Evolutionary conservation across 2,329 filamentous ascomycete genomes (phyloP), one percentile per base, ranked within the genome.

Genomic region (Bipolaris zeicola): DNA sequence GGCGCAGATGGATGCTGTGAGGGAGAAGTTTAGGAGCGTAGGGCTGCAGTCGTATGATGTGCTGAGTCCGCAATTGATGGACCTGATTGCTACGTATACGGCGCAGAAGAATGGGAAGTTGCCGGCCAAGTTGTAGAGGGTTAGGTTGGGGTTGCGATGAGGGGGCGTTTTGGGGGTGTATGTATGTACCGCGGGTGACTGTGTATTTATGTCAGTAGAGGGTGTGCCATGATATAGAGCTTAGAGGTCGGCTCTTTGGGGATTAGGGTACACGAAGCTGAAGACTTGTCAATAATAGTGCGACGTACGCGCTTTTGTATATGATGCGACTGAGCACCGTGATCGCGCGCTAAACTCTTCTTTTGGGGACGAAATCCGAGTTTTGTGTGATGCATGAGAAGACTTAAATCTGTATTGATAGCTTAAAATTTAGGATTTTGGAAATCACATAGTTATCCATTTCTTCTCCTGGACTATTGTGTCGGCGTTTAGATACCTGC

Each of bases 11-110:
- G 81, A 79, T 46, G 81, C 78, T 16, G 82, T 89, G 3, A 79
- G 87, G 39, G 62, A 57, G 2, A 82, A 79, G 71, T 80, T 89
- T 56, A 81, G 79, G 75, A 66, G 70, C 1, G 63, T 83, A 16
- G 87, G 87, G 0, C 74, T 90, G 47, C 78, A 87, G 76, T 79
- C 83, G 1, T 90, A 89, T 70, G 87, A 90, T 72, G 80, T 80
- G 16, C 76, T 90, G 43, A 85, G 81, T 5, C 87, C 87, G 16
- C 58, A 79, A 3, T 74, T 90, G 67, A 89, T 89, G 87, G 87
- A 89, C 60, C 43, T 66, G 33, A 70, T 72, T 42, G 68, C 69
- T 7, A 81, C 83, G 1, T 86, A 77, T 69, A 83, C 82, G 0
- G 85, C 79, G 0, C 76, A 85, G 76, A 83, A 76, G 63, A 65